Conservation (phyloP, 148 eudicot species). For the Amaranthus cruentus region DNA sequence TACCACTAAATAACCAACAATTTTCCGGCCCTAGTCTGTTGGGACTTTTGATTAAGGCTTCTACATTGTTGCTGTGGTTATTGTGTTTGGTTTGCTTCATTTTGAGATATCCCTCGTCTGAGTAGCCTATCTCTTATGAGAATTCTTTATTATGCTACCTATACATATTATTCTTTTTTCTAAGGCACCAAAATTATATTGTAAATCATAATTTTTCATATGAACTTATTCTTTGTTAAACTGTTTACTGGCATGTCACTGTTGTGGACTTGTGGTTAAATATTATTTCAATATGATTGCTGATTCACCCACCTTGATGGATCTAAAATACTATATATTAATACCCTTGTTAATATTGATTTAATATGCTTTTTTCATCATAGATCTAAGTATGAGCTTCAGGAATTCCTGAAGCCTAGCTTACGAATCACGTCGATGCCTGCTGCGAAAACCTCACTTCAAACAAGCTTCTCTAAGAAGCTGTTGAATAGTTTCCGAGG, state of each 20-base stretch:
- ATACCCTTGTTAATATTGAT: too few species aligned
- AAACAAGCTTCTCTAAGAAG: conserved; percentile 59
- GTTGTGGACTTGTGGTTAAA: not conserved
- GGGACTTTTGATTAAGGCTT: too few species aligned
- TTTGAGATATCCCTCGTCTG: not conserved
- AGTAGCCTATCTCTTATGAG: not conserved
- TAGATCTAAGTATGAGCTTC: conserved; percentile 90
- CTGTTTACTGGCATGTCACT: not conserved
- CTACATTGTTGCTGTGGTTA: not conserved
- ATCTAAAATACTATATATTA: too few species aligned
- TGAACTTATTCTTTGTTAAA: not conserved
- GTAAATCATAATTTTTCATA: too few species aligned
- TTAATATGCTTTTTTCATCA: not conserved
- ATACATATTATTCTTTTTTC: not conserved
- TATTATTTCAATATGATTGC: not conserved
- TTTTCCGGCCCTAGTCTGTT: too few species aligned
- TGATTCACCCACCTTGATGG: not conserved
- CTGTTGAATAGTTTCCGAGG: conserved; percentile 14
- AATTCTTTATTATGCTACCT: not conserved
- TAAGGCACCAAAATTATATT: not conserved
- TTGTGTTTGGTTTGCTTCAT: not conserved
- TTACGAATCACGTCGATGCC: conserved; percentile 58
- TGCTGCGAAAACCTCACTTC: conserved; percentile 37
- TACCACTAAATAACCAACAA: too few species aligned
- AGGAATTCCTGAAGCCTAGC: conserved; percentile 87